Base-by-base conservation (phyloP, 2,329 filamentous ascomycete species). In the Colletotrichum coccodes region DNA sequence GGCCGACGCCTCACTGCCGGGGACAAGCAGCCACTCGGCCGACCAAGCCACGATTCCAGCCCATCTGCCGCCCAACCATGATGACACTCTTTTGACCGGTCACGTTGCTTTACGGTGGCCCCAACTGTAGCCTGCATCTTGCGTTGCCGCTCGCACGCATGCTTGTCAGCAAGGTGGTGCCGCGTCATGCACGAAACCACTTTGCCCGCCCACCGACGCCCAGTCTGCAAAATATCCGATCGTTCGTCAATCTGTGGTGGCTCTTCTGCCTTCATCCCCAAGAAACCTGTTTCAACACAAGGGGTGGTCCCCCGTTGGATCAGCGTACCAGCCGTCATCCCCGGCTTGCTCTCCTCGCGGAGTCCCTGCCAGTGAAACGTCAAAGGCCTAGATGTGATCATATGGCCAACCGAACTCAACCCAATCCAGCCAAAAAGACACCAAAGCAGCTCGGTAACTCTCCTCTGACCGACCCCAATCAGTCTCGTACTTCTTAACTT, bases 141-240 rank as follows among this genome's bases (percentile, higher is more conserved):
- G 50, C 49, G 56, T 59, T 59, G 21, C 28, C 52, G 46, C 65
- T 64, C 34, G 18, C 56, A 38, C 30, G 53, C 53, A 65, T 68
- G 54, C 66, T 65, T 56, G 54, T 68, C 47, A 21, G 60, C 40
- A 59, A 49, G 54, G 46, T 44, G 26, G 61, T 60, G 61, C 49
- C 28, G 54, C 60, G 66, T 65, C 61, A 65, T 68, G 66, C 66
- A 65, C 66, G 54, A 68, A 68, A 68, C 61, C 34, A 59, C 65
- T n/a, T 28, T 59, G 56, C 54, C 54, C 66, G 56, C 54, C 38
- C 30, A 18, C 46, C 42, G 38, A 50, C 47, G 47, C 47, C 26
- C 56, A 49, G 42, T 56, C 54, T 65, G 46, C 12, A 36, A 68
- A 50, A 54, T 65, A 54, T 53, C 54, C 53, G 65, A 60, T 60